Evolutionary conservation across 2,329 filamentous ascomycete species (phyloP).

Genomic region (Penicillium paneum): DNA sequence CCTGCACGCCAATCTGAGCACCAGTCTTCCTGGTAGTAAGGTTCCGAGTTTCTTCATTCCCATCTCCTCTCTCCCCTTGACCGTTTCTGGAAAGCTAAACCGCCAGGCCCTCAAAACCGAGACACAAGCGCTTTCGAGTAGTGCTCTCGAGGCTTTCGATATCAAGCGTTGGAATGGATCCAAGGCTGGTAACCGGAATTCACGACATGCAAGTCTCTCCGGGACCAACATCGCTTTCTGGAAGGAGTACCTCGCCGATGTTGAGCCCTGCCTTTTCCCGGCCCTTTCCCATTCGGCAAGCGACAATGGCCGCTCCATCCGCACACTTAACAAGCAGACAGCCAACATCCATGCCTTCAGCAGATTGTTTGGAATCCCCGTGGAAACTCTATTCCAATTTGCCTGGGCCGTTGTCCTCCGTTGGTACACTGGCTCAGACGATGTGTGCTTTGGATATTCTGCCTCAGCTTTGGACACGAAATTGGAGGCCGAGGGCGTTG

Average conservation of each 20-base stretch:
- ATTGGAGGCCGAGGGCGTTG: constrained; percentile 17
- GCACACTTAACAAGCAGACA: constrained; percentile 21
- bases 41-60: constrained; percentile 37
- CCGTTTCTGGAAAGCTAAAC: constrained; percentile 34
- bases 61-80: constrained; percentile 32
- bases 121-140: constrained; percentile 11
- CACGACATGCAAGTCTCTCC: constrained; percentile 14
- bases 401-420: constrained; percentile 47
- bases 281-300: constrained; percentile 16
- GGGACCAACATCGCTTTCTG: constrained; percentile 43
- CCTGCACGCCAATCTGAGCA: constrained; percentile 23
- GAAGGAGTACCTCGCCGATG: constrained; percentile 44
- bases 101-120: constrained; percentile 19
- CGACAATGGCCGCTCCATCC: constrained; percentile 8
- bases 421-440: constrained; percentile 44
- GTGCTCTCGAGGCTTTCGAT: constrained; percentile 14
- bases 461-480: constrained; percentile 37
- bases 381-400: constrained; percentile 35
- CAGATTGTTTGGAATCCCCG: constrained; percentile 18
- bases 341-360: constrained; percentile 25
- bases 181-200: constrained; percentile 12
- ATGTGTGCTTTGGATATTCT: constrained; percentile 47
- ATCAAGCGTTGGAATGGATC: constrained; percentile 18
- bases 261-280: constrained; percentile 50
- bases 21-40: constrained; percentile 31